Evolutionary conservation across 495 filamentous ascomycete genomes (phyloP), one percentile per base, ranked within the genome.

Genomic region (Saxispiralis lemnorum): DNA sequence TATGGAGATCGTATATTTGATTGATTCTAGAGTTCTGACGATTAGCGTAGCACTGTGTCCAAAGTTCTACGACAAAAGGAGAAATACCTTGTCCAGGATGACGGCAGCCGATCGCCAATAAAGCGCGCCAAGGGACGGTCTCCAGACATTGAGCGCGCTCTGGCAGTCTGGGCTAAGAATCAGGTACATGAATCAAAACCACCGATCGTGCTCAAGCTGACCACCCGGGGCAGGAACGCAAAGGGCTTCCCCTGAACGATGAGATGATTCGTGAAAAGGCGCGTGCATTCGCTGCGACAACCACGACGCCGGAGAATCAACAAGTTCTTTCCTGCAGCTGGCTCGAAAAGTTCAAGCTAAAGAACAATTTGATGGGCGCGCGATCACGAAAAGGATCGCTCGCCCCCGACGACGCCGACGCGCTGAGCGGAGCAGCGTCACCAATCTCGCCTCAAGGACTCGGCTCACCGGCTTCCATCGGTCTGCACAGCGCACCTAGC

Each of bases 331-430:
- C 71, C 45, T 62, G 76, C 6, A 73, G 68, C 46, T 95, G 87
- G 86, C 69, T 99, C 40, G 88, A 94, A 58, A 93, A 92, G 57
- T 96, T 99, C 68, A 94, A 95, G 66, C 74, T 81, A 47, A 95
- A 88, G 60, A 83, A 96, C 60, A 78, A 79, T 43, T 69, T 92
- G 19, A 66, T 73, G 33, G 71, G 72, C 17, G 69, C 76, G 0
- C 71, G 70, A 49, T 73, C 79, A 37, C 68, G 72, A 47, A 80
- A 83, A 56, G 71, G 73, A n/a, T 86, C 83, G 13, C 46, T 64
- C 30, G 61, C 60, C 39, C 45, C 51, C 35, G 59, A 62, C 34
- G 60, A 62, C 39, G 53, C 55, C 9, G 59, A 62, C 43, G 81
- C 82, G 5, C 76, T 80, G 1, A 72, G 66, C 49, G 73, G 73